Percentiles rank a stretch among this genome's conserved stretches.
phyloP scores from a whole-genome alignment of 2,329 filamentous ascomycete genomes.

The Neonectria coccinea region DNA sequence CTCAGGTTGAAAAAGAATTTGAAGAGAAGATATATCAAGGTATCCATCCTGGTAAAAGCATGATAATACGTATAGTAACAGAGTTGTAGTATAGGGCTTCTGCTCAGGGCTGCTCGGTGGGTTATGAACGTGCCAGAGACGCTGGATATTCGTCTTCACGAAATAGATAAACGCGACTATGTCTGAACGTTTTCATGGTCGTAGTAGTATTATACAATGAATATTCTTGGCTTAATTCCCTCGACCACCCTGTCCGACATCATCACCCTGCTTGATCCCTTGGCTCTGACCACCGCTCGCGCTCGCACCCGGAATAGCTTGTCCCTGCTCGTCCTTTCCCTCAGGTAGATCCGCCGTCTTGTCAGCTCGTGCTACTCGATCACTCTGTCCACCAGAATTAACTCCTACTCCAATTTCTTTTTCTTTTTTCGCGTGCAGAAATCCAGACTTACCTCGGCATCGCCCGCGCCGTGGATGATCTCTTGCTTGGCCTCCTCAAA shows the following conservation, averaged over 20 bases:
- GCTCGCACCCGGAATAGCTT: constrained; percentile 52
- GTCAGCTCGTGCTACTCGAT: constrained; percentile 59
- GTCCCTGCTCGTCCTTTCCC: constrained; percentile 56
- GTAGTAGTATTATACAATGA: too few relatives aligned
- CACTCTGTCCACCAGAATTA: constrained; percentile 35
- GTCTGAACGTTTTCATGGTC: not conserved
- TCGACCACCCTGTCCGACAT: constrained; percentile 56
- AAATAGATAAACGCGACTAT: too few relatives aligned
- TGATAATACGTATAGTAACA: not conserved
- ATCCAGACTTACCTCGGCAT: constrained; percentile 51
- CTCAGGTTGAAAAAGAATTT: too few relatives aligned
- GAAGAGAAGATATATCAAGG: not conserved
- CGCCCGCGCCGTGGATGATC: constrained; percentile 59
- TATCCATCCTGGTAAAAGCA: not conserved
- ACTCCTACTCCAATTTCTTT: not conserved
- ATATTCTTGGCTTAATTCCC: too few relatives aligned
- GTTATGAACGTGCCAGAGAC: not conserved
- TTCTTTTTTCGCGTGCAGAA: not conserved
- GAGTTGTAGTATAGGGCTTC: not conserved
- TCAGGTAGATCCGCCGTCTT: constrained; percentile 63
- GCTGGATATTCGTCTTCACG: not conserved
- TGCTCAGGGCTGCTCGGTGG: not conserved
- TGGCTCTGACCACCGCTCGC: constrained; percentile 60
- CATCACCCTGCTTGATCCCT: constrained; percentile 54
- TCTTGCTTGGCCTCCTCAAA: constrained; percentile 54